Base-by-base conservation (phyloP, 495 filamentous ascomycete species). In the Aspergillus haitiensis region DNA sequence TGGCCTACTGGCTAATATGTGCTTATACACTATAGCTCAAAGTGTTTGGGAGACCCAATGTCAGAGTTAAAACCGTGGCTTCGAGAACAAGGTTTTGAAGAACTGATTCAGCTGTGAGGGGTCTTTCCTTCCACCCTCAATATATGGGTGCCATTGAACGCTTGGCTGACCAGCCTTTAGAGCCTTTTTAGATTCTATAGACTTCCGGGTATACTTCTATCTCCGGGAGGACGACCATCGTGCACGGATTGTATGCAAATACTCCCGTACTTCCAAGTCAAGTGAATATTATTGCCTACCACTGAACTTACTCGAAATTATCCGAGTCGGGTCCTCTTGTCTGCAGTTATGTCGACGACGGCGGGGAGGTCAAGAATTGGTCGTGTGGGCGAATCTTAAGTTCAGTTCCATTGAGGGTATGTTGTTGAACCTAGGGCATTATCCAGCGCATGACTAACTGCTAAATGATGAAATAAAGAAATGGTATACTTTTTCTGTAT, bases 401-500 rank as follows among this genome's bases (percentile, higher is more conserved):
- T 88, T 88, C 66, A 70, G 69, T 13, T 76, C 79, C 12, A 84
- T 84, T 53, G 85, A 87, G 69, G 71, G 85, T 85, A 69, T 48
- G 81, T 73, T 11, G 15, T 27, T n/a, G 11, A 18, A 44, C 34
- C 18, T 40, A 27, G 11, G 21, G 39, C 10, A 49, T 9, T 1
- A 27, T 1, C 21, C 21, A 27, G 21, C 21, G 6, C 33, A 7
- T 52, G 35, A 4, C 35, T 61, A 11, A 32, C 13, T 46, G 54
- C 40, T 57, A 42, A 59, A 70, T 45, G 66, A 52, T n/a, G 0
- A 33, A 31, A 15, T 1, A 57, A 34, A 86, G 84, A 75, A 59
- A 85, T 96, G 84, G 88, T 92, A 11, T 74, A 90, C 1, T 94
- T 96, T 69, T 89, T 88, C 70, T 87, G 83, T 71, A 84, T 86